Percentiles rank a stretch among this genome's conserved stretches.
phyloP scores from a whole-genome alignment of 805 yeast species.

The Saturnispora mendoncae region DNA sequence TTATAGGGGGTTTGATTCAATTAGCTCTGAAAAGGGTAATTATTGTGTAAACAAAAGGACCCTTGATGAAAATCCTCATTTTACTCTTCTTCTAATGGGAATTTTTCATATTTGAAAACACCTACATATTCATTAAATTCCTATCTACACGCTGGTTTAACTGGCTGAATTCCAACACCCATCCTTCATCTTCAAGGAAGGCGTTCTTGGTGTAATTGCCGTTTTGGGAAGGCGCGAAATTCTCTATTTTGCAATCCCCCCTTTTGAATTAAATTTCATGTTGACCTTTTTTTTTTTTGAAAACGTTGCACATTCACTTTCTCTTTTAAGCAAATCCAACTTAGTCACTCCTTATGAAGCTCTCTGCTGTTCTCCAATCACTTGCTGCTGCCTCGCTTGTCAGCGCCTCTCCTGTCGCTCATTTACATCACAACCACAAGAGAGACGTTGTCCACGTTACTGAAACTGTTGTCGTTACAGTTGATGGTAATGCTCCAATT shows the following conservation, averaged over 20 bases:
- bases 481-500: slow-evolving; percentile 23
- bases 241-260: not conserved
- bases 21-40: too few relatives aligned
- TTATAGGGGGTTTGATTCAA: not conserved
- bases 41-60: too few relatives aligned
- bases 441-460: slow-evolving; percentile 43
- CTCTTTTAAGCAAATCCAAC: slow-evolving; percentile 7
- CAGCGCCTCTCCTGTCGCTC: slow-evolving; percentile 52
- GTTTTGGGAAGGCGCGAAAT: slow-evolving; percentile 6
- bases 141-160: too few relatives aligned
- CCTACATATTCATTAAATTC: too few relatives aligned
- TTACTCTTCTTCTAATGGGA: too few relatives aligned
- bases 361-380: slow-evolving; percentile 32
- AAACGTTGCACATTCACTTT: not conserved
- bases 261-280: not conserved
- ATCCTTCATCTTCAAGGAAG: too few relatives aligned
- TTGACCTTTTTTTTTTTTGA: not conserved
- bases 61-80: too few relatives aligned
- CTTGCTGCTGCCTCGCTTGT: slow-evolving; percentile 33
- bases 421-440: slow-evolving; percentile 53
- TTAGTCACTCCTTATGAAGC: slow-evolving; percentile 20
- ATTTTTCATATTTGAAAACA: not conserved
- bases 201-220: not conserved
- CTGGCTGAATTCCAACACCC: too few relatives aligned
- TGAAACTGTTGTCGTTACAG: slow-evolving; percentile 41